Base-by-base conservation (phyloP, 257 asterid species). In the Solanum neorickii region DNA sequence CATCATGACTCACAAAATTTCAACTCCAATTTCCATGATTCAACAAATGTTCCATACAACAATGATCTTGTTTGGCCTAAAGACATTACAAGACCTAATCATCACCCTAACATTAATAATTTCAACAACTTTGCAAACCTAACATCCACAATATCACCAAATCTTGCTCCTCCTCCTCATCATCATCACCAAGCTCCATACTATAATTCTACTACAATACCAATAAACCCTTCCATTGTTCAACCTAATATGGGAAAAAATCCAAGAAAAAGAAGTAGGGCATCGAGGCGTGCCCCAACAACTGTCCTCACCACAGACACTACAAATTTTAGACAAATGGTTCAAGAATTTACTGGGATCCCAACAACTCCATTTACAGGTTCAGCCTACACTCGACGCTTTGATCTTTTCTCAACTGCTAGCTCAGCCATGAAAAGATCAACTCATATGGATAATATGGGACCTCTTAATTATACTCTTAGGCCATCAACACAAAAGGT, bases 401-500 rank as follows among this genome's bases (percentile, higher is more conserved):
- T 87, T 33, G 89, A 87, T 83, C 87, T 87, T 6, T 87, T 87
- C 29, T 86, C 88, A 44, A 76, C 76, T 27, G 83, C 73, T 8
- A 72, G 62, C 39, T 91, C 96, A 12, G 88, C 91, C 74, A 18
- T 91, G 80, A 73, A 37, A 25, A 87, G 95, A 85, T 86, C 94
- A 44, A 87, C 87, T 21, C 88, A 90, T 74, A 68, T 91, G 25
- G 94, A 92, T 68, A 42, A 84, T 7, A 60, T 91, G 25, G 91
- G 92, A 52, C 62, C 62, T 52, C 62, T 52, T 52, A 52, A 52
- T 0, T 93, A 91, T 73, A 92, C 95, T 10, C 87, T 92, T 37
- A 86, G 94, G 83, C 94, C 97, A 49, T 87, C 96, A 1, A 89
- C 94, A 3, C 92, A 92, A 37, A 92, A 90, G 73, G 70, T 49